Conservation (phyloP, 495 filamentous ascomycete species). For the Hyaloscypha bicolor region DNA sequence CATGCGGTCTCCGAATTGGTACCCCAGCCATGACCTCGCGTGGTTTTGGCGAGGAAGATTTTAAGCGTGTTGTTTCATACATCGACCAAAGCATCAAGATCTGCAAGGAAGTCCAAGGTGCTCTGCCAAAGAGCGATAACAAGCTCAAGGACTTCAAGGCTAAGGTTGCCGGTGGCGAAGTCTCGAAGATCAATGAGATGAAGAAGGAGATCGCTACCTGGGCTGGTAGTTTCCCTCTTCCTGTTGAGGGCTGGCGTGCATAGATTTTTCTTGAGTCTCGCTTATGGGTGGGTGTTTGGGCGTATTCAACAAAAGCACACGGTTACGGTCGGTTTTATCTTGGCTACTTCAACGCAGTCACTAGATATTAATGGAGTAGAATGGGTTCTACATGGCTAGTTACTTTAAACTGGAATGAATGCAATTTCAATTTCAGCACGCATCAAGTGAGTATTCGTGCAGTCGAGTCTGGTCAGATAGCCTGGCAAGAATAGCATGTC, state of each 20-base stretch:
- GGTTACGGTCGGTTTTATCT: conserved; percentile 18
- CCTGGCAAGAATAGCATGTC: too few species aligned
- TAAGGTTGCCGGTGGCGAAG: conserved; percentile 76
- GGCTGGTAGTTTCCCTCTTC: conserved; percentile 91
- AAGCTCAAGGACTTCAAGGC: conserved; percentile 99
- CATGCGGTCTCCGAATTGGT: conserved; percentile 92
- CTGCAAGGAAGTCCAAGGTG: conserved; percentile 79
- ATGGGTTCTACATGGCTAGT: neutral
- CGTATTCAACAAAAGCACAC: conserved; percentile 28
- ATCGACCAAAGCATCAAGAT: conserved; percentile 83
- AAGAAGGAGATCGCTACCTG: conserved; percentile 87
- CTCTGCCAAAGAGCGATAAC: conserved; percentile 93
- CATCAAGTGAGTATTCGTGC: too few species aligned
- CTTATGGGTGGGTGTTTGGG: conserved; percentile 17
- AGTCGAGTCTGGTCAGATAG: too few species aligned
- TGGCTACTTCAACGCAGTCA: conserved; percentile 29
- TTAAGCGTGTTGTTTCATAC: conserved; percentile 86
- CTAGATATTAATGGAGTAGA: conserved; percentile 26
- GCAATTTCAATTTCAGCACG: neutral
- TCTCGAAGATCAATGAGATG: conserved; percentile 77
- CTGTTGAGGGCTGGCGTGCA: conserved; percentile 69
- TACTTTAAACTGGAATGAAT: neutral
- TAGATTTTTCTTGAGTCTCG: conserved; percentile 20
- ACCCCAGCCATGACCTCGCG: conserved; percentile 96
- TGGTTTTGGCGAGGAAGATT: conserved; percentile 92